phyloP scores from a whole-genome alignment of 2,329 filamentous ascomycete species.

The Albophoma yamanashiensis region DNA sequence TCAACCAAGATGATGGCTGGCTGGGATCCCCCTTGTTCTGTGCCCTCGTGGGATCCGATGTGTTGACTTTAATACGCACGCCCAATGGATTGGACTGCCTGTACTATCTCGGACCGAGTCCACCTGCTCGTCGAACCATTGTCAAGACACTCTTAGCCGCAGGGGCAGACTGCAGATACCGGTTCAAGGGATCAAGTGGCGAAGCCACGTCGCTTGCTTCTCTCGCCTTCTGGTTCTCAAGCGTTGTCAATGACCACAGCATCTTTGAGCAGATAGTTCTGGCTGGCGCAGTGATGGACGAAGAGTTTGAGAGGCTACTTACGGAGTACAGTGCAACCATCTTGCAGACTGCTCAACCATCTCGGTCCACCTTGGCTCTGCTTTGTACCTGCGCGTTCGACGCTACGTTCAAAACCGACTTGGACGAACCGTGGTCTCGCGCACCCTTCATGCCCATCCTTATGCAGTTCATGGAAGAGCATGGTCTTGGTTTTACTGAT shows the following conservation, averaged over 20 bases:
- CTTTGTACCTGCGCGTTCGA: background rate
- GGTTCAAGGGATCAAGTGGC: constrained; percentile 8
- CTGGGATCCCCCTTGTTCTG: constrained; percentile 22
- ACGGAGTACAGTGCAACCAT: constrained; percentile 3
- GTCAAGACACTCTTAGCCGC: constrained; percentile 12
- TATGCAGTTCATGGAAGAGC: constrained; percentile 4
- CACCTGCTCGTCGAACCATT: constrained; percentile 7
- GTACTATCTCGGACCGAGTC: background rate
- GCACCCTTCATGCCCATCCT: constrained; percentile 4
- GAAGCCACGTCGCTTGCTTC: constrained; percentile 10
- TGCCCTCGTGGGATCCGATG: constrained; percentile 19
- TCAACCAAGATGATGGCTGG: constrained; percentile 13
- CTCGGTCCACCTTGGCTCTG: background rate
- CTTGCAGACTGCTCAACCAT: constrained; percentile 2
- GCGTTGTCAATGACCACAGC: constrained; percentile 11
- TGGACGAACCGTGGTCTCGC: background rate
- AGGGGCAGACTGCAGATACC: constrained; percentile 9
- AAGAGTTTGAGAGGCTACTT: constrained; percentile 8
- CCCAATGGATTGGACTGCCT: background rate
- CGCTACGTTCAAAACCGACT: background rate
- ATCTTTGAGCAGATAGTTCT: constrained; percentile 12
- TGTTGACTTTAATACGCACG: constrained; percentile 8
- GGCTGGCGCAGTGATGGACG: constrained; percentile 8
- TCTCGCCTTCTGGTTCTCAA: constrained; percentile 15
- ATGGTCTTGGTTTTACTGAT: constrained; percentile 4